These are phyloP conservation scores for Reutealis trisperma DNA, from an alignment of 345 rosid species.

Conservation along the genomic window DNA sequence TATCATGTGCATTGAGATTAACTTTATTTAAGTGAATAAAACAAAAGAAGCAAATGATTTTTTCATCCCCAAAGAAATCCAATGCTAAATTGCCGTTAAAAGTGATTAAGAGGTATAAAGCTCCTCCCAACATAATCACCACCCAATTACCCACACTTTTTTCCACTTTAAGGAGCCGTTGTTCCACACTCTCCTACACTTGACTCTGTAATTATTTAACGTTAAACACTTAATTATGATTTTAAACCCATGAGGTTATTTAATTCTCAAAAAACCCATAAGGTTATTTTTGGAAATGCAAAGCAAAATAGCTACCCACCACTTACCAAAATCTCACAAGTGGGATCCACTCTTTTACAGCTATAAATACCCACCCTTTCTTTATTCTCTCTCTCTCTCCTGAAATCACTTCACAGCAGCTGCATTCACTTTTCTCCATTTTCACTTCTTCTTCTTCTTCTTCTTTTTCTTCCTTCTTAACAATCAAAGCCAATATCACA, in stretches of 20 bases:
- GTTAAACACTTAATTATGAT: background rate
- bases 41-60: background rate
- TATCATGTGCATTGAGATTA: too few species aligned
- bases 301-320: background rate
- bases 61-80: background rate
- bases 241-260: background rate
- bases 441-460: slow-evolving; percentile 8
- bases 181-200: background rate
- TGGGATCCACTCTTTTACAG: slow-evolving; percentile 30
- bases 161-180: slow-evolving; percentile 23
- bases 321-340: slow-evolving; percentile 23
- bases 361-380: slow-evolving; percentile 42
- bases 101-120: too few species aligned
- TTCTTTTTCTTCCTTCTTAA: background rate
- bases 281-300: slow-evolving; percentile 7
- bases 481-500: background rate
- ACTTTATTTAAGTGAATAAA: background rate
- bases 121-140: slow-evolving; percentile 19
- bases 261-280: background rate
- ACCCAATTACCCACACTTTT: slow-evolving; percentile 20
- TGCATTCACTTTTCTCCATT: slow-evolving; percentile 20
- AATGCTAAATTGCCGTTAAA: slow-evolving; percentile 19
- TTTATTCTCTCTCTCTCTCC: background rate
- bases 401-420: background rate
- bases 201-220: background rate